Conservation (phyloP, 257 asterid genomes). For the Vinca minor region DNA sequence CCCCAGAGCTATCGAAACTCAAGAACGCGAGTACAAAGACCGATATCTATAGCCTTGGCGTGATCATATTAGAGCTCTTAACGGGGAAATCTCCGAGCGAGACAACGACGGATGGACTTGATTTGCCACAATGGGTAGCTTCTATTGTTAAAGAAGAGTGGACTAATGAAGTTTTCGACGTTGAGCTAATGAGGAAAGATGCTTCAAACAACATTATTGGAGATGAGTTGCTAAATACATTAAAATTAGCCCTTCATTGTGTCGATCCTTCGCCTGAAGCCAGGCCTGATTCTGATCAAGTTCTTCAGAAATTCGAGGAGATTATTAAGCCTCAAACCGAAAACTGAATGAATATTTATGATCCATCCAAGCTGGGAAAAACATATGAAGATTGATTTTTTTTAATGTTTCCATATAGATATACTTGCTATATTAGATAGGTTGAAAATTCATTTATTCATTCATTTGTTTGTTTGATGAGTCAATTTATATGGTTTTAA, state of each 20-base stretch:
- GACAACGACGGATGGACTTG: slow-evolving; percentile 71
- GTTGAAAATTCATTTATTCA: not conserved
- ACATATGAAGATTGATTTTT: no score
- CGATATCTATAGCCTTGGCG: slow-evolving; percentile 79
- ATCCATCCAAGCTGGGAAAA: no score
- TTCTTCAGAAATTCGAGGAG: slow-evolving; percentile 66
- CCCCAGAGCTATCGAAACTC: slow-evolving; percentile 72
- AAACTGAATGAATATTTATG: no score
- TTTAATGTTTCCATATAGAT: no score
- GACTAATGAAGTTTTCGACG: slow-evolving; percentile 86
- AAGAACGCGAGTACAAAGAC: slow-evolving; percentile 61
- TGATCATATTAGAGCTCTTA: slow-evolving; percentile 73
- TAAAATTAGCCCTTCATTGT: slow-evolving; percentile 80
- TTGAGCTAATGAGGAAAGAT: slow-evolving; percentile 72
- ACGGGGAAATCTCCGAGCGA: slow-evolving; percentile 90
- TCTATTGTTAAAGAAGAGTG: slow-evolving; percentile 87
- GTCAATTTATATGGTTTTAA: slow-evolving; percentile 4
- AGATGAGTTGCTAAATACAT: slow-evolving; percentile 62
- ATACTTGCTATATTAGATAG: no score
- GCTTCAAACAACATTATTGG: slow-evolving; percentile 47
- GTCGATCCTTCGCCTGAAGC: slow-evolving; percentile 82
- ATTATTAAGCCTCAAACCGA: slow-evolving; percentile 53
- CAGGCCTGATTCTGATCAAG: slow-evolving; percentile 68
- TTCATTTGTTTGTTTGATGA: slow-evolving; percentile 25
- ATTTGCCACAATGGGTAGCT: slow-evolving; percentile 86